These are phyloP conservation scores for Megacollybia platyphylla DNA, from an alignment of 1,284 basidiomycete species.

Conservation along the genomic window DNA sequence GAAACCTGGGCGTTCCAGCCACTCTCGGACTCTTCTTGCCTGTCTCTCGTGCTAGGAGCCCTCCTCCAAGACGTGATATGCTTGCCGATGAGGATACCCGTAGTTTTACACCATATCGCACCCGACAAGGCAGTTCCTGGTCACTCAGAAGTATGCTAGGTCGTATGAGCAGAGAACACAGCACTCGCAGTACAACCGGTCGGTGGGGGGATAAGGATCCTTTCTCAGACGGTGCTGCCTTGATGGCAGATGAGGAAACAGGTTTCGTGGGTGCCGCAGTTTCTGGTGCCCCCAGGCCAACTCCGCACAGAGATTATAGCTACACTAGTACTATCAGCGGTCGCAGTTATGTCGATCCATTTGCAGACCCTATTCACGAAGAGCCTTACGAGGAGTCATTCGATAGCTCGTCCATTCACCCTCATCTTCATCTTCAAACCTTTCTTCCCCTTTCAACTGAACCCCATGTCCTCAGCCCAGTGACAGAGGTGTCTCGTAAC, in stretches of 20 bases:
- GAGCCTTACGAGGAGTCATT: constrained; percentile 10
- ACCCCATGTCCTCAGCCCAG: constrained; percentile 22
- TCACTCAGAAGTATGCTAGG: constrained; percentile 43
- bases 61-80: constrained; percentile 45
- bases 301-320: constrained; percentile 23
- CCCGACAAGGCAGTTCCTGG: constrained; percentile 29
- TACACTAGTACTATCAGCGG: constrained; percentile 21
- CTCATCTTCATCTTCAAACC: constrained; percentile 16
- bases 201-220: constrained; percentile 40
- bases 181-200: constrained; percentile 15
- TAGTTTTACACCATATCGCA: constrained; percentile 26
- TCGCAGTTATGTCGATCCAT: constrained; percentile 39
- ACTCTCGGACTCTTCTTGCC: constrained; percentile 5
- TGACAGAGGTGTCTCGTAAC: constrained; percentile 24
- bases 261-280: constrained; percentile 14
- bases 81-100: constrained; percentile 63
- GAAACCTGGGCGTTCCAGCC: constrained; percentile 5
- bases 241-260: constrained; percentile 21
- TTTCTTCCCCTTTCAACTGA: constrained; percentile 17
- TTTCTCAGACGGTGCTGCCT: constrained; percentile 30
- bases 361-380: constrained; percentile 33
- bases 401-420: constrained; percentile 12
- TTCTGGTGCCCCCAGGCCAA: constrained; percentile 15
- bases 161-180: constrained; percentile 22
- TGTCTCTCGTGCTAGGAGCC: constrained; percentile 10